Conservation (phyloP, 441 rosid genomes). For the Corymbia calophylla region DNA sequence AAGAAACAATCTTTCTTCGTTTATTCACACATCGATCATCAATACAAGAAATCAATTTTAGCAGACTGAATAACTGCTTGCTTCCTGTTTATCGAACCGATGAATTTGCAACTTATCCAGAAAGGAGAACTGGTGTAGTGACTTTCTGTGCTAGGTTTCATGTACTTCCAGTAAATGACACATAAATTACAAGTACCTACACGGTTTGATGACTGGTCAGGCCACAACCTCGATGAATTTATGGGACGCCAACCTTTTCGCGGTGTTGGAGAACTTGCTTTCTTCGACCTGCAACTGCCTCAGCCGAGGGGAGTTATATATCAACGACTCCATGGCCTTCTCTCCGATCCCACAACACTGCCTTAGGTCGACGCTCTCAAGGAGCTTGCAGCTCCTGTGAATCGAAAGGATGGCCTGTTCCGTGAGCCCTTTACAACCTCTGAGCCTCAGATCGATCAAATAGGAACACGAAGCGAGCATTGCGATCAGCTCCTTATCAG, state of each 20-base stretch:
- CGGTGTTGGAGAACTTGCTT: conserved; percentile 41
- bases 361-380: conserved; percentile 43
- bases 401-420: conserved; percentile 28
- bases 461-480: conserved; percentile 53
- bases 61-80: background rate
- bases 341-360: conserved; percentile 35
- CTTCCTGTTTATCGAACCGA: background rate
- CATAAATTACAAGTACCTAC: background rate
- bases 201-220: conserved; percentile 3
- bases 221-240: conserved; percentile 36
- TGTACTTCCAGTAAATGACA: background rate
- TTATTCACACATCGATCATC: background rate
- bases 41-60: background rate
- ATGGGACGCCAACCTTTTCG: conserved; percentile 23
- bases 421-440: conserved; percentile 56
- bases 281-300: conserved; percentile 48
- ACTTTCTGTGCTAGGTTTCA: background rate
- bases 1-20: background rate
- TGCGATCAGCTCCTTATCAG: conserved; percentile 54
- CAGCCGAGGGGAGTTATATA: conserved; percentile 33
- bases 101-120: background rate
- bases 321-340: conserved; percentile 40
- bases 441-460: conserved; percentile 49
- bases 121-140: background rate
- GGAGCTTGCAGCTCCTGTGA: conserved; percentile 37